A percentile compares a stretch with the other conserved stretches of the same genome.
Conservation (phyloP, 2,329 filamentous ascomycete species). For the Paraphaeosphaeria minitans region DNA sequence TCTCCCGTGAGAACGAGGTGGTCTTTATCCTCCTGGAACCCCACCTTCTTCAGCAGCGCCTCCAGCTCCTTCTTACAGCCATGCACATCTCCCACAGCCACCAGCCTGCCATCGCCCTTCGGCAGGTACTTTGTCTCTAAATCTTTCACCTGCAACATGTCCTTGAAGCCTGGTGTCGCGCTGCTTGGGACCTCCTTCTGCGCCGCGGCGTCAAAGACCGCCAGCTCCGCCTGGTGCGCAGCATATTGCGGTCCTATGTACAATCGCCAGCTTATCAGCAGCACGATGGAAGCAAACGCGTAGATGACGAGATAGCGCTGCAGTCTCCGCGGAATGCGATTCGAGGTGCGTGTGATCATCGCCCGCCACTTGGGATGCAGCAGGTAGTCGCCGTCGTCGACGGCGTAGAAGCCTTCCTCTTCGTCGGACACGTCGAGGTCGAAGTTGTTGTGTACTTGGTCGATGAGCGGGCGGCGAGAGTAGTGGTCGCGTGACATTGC, state of each 20-base stretch:
- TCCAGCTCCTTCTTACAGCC: constrained; percentile 72
- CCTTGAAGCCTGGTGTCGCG: constrained; percentile 53
- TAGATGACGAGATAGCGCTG: constrained; percentile 44
- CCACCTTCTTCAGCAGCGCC: constrained; percentile 68
- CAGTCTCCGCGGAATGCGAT: constrained; percentile 41
- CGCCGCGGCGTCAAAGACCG: constrained; percentile 40
- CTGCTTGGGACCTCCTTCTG: constrained; percentile 53
- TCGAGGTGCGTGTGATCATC: constrained; percentile 29
- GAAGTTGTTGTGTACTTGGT: constrained; percentile 34
- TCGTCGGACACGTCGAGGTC: constrained; percentile 47
- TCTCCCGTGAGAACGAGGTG: constrained; percentile 48
- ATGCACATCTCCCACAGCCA: constrained; percentile 91
- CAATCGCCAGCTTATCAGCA: constrained; percentile 44
- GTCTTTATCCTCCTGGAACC: constrained; percentile 64
- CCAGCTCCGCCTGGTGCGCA: constrained; percentile 41
- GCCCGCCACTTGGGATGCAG: constrained; percentile 40
- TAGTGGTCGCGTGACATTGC: constrained; percentile 21
- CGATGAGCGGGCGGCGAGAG: constrained; percentile 34
- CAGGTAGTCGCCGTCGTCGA: constrained; percentile 41
- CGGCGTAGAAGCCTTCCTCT: constrained; percentile 44
- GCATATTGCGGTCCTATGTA: constrained; percentile 45
- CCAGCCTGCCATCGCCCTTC: constrained; percentile 61
- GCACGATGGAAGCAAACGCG: constrained; percentile 32
- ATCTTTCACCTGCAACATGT: constrained; percentile 56
- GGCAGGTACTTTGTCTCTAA: constrained; percentile 57